Conservation (phyloP, 257 asterid species). For the Plantago ovata region DNA sequence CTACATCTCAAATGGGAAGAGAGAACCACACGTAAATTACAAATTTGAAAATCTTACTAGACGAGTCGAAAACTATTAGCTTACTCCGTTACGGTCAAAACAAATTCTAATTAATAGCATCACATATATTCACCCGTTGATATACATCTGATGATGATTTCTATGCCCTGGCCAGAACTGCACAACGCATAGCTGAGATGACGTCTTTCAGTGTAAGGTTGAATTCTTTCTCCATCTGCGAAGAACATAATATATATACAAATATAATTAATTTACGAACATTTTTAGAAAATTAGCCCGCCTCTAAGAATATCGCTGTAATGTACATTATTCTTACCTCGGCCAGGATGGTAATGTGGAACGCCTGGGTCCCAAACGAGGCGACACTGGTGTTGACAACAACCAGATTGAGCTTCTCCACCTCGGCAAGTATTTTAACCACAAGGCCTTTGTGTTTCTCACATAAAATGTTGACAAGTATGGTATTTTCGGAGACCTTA, state of each 20-base stretch:
- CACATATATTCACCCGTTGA: too few species aligned
- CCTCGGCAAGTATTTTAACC: conserved; percentile 18
- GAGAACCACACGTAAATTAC: too few species aligned
- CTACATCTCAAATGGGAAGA: too few species aligned
- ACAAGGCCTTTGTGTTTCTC: conserved; percentile 33
- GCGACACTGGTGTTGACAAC: conserved; percentile 28
- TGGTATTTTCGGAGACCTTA: conserved; percentile 21
- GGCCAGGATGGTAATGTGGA: conserved; percentile 34
- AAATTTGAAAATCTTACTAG: too few species aligned
- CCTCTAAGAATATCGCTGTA: too few species aligned
- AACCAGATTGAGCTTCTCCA: conserved; percentile 37
- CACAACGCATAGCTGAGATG: conserved; percentile 4
- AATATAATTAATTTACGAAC: background rate
- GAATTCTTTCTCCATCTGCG: conserved; percentile 6
- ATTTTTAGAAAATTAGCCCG: too few species aligned
- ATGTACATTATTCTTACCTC: conserved; percentile 20
- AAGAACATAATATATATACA: background rate
- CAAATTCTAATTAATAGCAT: too few species aligned
- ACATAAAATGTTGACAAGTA: conserved; percentile 30
- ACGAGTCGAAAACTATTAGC: too few species aligned
- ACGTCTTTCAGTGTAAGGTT: background rate
- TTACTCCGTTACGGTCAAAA: too few species aligned
- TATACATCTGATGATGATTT: too few species aligned
- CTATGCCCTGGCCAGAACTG: background rate
- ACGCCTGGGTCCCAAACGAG: conserved; percentile 23